Evolutionary conservation across 2,329 filamentous ascomycete genomes (phyloP).

Genomic region (Neonectria neomacrospora): DNA sequence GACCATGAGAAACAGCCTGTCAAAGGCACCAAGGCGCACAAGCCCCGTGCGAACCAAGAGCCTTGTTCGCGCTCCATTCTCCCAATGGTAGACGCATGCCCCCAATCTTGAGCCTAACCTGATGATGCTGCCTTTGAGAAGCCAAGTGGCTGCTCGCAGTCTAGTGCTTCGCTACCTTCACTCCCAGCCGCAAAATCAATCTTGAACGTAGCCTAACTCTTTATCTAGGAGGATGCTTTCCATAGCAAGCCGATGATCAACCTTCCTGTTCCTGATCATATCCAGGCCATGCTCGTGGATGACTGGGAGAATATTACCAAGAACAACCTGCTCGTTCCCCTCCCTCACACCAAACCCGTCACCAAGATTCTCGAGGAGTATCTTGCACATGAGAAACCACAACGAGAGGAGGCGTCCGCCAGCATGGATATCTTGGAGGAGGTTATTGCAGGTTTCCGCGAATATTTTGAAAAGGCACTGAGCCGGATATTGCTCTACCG

Average conservation of each 20-base stretch:
- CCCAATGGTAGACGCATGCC: constrained; percentile 32
- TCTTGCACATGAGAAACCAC: constrained; percentile 73
- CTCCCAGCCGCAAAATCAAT: not conserved
- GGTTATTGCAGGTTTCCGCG: constrained; percentile 83
- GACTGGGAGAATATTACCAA: constrained; percentile 99
- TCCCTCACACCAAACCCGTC: constrained; percentile 82
- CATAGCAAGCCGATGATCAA: constrained; percentile 86
- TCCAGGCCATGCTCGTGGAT: constrained; percentile 94
- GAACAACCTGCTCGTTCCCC: constrained; percentile 86
- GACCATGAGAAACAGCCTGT: not conserved
- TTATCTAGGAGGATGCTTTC: constrained; percentile 83
- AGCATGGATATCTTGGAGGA: constrained; percentile 91
- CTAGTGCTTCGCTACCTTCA: not conserved
- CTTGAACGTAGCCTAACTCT: constrained; percentile 31
- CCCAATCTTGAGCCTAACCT: not conserved
- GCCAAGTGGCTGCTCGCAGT: constrained; percentile 3
- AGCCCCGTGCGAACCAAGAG: constrained; percentile 8
- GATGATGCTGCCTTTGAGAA: not conserved
- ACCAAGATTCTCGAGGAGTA: constrained; percentile 85
- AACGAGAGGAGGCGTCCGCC: constrained; percentile 72
- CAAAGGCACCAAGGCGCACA: not conserved
- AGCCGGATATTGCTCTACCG: constrained; percentile 89
- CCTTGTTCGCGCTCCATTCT: constrained; percentile 18
- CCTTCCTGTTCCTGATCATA: constrained; percentile 84
- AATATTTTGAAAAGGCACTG: constrained; percentile 93